Evolutionary conservation across 2,329 filamentous ascomycete species (phyloP), one percentile per base, ranked within the genome.

Genomic region (Fusarium falciforme): DNA sequence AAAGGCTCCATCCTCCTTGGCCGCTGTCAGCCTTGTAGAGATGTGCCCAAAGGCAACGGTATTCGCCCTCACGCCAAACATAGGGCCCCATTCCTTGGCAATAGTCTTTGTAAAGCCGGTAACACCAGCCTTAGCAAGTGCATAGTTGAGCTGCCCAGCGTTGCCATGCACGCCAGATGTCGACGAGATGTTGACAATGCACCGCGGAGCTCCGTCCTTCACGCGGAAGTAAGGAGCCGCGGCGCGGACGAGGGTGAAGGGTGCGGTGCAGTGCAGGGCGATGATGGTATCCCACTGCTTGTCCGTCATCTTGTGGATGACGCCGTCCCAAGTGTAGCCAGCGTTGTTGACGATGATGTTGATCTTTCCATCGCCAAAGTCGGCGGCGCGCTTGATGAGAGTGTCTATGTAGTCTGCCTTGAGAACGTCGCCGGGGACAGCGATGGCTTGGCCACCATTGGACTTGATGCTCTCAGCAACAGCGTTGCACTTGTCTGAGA

Each of bases 281-380:
- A 97, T 85, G 81, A 98, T 97, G 60, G 93, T 95, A 72, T 96
- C 93, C 94, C 94, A 97, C 87, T 97, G 94, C 85, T 94, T 94
- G 86, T 97, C 94, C 17, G 92, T 93, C 87, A 94, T 96, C 88
- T 96, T 97, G 87, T 97, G 94, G 75, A 97, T 94, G 42, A 97
- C 94, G 8, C 93, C 95, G 82, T 98, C 95, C 94, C 94, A 97
- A 1, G 95, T 97, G 84, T 94, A 97, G 47, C 94, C 94, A 1
- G 94, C 95, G 81, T 97, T 97, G 84, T 97, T 97, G 68, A 97
- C 93, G 66, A 97, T 92, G 80, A 96, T 93, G 82, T 97, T 93
- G 72, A 98, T 95, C 87, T 97, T 97, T 79, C 94, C 94, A 73
- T 89, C 86, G 67, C 95, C 95, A 80, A 97, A 97, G 57, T 92